A percentile compares a stretch with the other conserved stretches of the same genome.
These are phyloP conservation scores for Mixia osmundae DNA, from an alignment of 1,284 basidiomycete species.

Conservation along the genomic window DNA sequence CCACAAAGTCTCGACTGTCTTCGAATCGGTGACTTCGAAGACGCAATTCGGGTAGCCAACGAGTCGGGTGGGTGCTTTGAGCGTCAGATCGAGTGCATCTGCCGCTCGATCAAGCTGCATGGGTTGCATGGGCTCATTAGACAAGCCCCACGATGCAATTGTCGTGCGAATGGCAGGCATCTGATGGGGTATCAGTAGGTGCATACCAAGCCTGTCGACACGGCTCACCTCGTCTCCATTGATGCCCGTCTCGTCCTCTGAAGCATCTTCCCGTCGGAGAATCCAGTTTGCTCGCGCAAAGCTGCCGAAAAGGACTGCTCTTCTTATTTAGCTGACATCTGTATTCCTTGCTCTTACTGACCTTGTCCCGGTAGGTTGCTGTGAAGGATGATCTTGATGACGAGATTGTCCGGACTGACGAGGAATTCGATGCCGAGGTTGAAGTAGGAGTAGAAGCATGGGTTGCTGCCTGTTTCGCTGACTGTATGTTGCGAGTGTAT, in stretches of 20 bases:
- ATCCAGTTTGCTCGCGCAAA: constrained; percentile 11
- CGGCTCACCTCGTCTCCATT: constrained; percentile 2
- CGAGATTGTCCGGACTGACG: constrained; percentile 9
- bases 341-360: too few relatives aligned
- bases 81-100: constrained; percentile 4
- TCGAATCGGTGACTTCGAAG: constrained; percentile 15
- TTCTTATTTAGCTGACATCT: too few relatives aligned
- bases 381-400: constrained; percentile 17
- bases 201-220: background rate
- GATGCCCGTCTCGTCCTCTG: background rate
- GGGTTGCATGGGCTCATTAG: constrained; percentile 8
- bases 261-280: background rate
- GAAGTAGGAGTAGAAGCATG: constrained; percentile 18
- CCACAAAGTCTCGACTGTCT: constrained; percentile 17
- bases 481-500: constrained; percentile 9
- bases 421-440: constrained; percentile 17
- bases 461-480: constrained; percentile 9
- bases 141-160: background rate
- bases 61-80: constrained; percentile 10
- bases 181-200: background rate
- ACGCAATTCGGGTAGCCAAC: constrained; percentile 14
- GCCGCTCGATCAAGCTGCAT: constrained; percentile 17
- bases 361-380: constrained; percentile 19
- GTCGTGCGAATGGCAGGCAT: background rate
- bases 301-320: constrained; percentile 16